phyloP scores from a whole-genome alignment of 768 basidiomycete genomes.

The Hemileccinum rubropunctum region DNA sequence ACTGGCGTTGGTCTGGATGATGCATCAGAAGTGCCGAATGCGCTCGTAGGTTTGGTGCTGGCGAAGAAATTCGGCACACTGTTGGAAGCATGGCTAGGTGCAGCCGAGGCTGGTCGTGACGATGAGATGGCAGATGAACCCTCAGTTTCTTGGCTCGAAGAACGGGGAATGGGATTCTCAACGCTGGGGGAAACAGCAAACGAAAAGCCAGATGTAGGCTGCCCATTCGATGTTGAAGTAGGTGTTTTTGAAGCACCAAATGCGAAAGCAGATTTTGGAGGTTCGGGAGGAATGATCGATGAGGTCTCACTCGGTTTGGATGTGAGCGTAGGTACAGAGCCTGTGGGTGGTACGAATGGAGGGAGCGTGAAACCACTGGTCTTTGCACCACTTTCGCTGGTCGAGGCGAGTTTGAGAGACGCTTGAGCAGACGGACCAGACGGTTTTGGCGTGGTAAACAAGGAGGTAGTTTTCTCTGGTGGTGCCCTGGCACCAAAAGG shows the following conservation, averaged over 20 bases:
- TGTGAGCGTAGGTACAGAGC: slow-evolving; percentile 7
- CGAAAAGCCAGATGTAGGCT: slow-evolving; percentile 19
- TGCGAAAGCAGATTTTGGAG: slow-evolving; percentile 31
- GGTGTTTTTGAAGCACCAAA: slow-evolving; percentile 16
- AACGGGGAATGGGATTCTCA: slow-evolving; percentile 4
- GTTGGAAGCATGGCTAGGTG: slow-evolving; percentile 15
- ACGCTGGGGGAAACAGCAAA: slow-evolving; percentile 8
- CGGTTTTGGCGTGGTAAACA: slow-evolving; percentile 34
- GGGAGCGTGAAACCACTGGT: slow-evolving; percentile 26
- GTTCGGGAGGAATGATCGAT: slow-evolving; percentile 14
- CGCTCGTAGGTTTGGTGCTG: slow-evolving; percentile 12
- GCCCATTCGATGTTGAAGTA: slow-evolving; percentile 3
- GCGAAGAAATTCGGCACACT: slow-evolving; percentile 24
- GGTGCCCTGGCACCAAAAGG: slow-evolving; percentile 8
- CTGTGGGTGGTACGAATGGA: slow-evolving; percentile 20
- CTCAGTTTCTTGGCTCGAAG: slow-evolving; percentile 13
- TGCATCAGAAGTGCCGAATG: slow-evolving; percentile 21
- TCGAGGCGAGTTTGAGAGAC: slow-evolving; percentile 6
- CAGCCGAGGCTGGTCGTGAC: slow-evolving; percentile 10
- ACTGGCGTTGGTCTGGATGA: slow-evolving; percentile 21
- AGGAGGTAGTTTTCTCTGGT: slow-evolving; percentile 15
- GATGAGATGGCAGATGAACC: slow-evolving; percentile 1
- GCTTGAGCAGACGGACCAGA: slow-evolving; percentile 26
- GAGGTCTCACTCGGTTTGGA: slow-evolving; percentile 20
- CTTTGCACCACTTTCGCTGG: slow-evolving; percentile 20